Evolutionary conservation across 2,329 filamentous ascomycete genomes (phyloP).

Genomic region (Ambrosiella cleistominuta): DNA sequence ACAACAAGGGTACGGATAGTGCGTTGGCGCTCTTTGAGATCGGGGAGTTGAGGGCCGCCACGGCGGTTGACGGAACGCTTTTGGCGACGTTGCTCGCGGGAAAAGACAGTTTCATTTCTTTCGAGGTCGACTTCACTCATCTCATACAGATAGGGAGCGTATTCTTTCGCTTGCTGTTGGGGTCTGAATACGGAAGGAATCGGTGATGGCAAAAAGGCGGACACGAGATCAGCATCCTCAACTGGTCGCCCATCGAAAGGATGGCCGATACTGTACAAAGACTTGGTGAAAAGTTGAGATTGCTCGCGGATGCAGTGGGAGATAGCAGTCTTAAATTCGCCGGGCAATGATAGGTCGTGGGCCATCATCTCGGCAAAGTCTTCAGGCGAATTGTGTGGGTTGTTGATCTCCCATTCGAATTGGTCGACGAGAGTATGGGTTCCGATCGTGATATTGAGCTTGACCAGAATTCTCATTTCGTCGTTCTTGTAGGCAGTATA

Average conservation of each 20-base stretch:
- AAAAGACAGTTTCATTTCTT: slow-evolving; percentile 78
- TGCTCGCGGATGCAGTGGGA: slow-evolving; percentile 96
- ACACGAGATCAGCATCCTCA: slow-evolving; percentile 76
- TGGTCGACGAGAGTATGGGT: slow-evolving; percentile 88
- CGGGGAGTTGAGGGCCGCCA: slow-evolving; percentile 82
- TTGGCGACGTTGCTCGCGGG: slow-evolving; percentile 80
- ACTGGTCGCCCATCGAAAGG: slow-evolving; percentile 87
- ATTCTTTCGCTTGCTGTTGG: slow-evolving; percentile 85
- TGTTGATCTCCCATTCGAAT: slow-evolving; percentile 98
- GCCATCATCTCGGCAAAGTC: slow-evolving; percentile 86
- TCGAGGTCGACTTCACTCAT: slow-evolving; percentile 81
- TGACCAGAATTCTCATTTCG: slow-evolving; percentile 92
- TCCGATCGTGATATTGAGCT: slow-evolving; percentile 94
- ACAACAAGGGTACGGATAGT: slow-evolving; percentile 87
- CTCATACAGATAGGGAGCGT: slow-evolving; percentile 83
- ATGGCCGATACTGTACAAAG: slow-evolving; percentile 82
- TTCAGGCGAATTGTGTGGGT: slow-evolving; percentile 81
- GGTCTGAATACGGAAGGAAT: slow-evolving; percentile 71
- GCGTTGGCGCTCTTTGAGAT: slow-evolving; percentile 83
- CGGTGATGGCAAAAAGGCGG: slow-evolving; percentile 73
- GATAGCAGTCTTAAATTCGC: slow-evolving; percentile 93
- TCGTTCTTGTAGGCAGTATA: slow-evolving; percentile 96
- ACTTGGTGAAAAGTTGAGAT: slow-evolving; percentile 81
- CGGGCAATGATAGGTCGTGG: slow-evolving; percentile 72
- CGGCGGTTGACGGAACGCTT: slow-evolving; percentile 89